phyloP scores from a whole-genome alignment of 352 stramenopile species.

The Phytophthora sansomeana region DNA sequence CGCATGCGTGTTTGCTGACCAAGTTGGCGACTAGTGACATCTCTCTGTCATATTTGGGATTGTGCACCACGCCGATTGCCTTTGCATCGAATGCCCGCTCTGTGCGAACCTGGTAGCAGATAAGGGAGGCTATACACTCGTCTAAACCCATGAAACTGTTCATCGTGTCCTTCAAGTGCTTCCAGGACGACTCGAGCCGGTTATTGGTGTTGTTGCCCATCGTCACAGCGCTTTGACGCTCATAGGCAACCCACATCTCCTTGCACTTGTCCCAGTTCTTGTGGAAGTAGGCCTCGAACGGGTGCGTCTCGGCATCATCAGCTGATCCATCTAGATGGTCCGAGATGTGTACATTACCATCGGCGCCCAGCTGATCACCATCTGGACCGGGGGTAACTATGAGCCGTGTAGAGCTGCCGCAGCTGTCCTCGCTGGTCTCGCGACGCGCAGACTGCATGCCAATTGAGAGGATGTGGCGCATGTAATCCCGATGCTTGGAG shows the following conservation, averaged over 20 bases:
- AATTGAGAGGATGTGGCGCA: too few relatives aligned
- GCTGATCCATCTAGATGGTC: too few relatives aligned
- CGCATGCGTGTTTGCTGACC: background rate
- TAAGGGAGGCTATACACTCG: background rate
- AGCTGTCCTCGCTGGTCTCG: too few relatives aligned
- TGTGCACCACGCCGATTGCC: background rate
- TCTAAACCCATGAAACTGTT: background rate
- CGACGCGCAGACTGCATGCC: too few relatives aligned
- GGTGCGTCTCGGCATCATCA: too few relatives aligned
- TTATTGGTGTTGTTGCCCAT: background rate
- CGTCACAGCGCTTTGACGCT: background rate
- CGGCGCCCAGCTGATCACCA: too few relatives aligned
- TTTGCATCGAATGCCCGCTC: background rate
- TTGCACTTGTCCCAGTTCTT: background rate
- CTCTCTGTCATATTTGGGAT: background rate
- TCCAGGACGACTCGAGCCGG: background rate
- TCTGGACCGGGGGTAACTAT: too few relatives aligned
- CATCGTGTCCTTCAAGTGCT: background rate
- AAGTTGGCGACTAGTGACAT: background rate
- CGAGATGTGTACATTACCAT: too few relatives aligned
- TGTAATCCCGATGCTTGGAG: too few relatives aligned
- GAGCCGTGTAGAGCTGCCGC: too few relatives aligned
- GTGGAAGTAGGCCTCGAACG: background rate
- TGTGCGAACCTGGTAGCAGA: background rate
- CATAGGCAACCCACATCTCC: background rate